Evolutionary conservation across 257 asterid genomes (phyloP), one percentile per base, ranked within the genome.

Genomic region (Solanum lignicaule): DNA sequence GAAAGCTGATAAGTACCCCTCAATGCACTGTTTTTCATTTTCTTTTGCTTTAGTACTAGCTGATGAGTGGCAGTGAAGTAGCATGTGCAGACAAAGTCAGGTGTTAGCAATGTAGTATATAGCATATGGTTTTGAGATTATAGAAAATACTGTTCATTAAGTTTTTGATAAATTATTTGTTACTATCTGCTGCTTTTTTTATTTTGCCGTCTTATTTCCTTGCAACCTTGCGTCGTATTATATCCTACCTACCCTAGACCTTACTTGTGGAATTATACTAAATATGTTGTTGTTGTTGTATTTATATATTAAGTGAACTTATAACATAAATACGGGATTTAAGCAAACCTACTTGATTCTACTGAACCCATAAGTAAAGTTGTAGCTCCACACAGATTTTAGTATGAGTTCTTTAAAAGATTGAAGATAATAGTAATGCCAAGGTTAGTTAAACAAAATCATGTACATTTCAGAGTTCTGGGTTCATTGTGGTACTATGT

Each of bases 1-100:
- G 52, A 88, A 89, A 90, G 86, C 88, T 88, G 88, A 90, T 69
- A 65, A 65, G 83, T 85, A 52, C 83, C 87, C 62, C 85, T 91
- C 87, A 89, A 86, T 88, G 91, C 90, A 79, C 36, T 60, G 78
- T 88, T 87, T 39, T 66, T 83, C 60, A 75, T 39, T 43, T 88
- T 87, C 87, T 81, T 36, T 83, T 88, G 27, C 81, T 35, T 3
- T 62, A 66, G 29, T 43, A 88, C 85, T 86, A 83, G 89, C 91
- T 88, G 86, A 58, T 88, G 66, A 75, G 18, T 39, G 87, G 73
- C 72, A 65, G 86, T 74, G 58, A 65, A 60, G 68, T 72, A 83
- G 69, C 65, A 87, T 27, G 48, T 48, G 46, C 82, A 79, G 66
- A 86, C 75, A 60, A 86, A 46, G 39, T 79, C 87, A 87, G 92